Base-by-base conservation (phyloP, 352 stramenopile species). In the Globisporangium irregulare region DNA sequence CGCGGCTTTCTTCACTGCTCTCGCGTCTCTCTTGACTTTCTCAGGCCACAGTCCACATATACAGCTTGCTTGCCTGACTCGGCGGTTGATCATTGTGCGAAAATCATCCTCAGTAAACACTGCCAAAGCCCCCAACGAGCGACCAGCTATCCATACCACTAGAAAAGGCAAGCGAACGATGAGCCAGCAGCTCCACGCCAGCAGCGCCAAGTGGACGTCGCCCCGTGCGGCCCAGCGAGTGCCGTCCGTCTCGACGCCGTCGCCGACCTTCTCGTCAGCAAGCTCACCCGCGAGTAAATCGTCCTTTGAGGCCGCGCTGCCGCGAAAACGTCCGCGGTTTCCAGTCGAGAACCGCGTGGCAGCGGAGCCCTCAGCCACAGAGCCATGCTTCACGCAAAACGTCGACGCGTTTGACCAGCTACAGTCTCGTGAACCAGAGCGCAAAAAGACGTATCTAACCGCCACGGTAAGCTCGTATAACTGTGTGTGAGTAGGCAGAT, bases 81-180 rank as follows among this genome's bases (percentile, higher is more conserved):
- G 12, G 4, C 34, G 5, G 14, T 59, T 59, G 53, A 59, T 29
- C 53, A 36, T 27, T 38, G 53, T 27, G 25, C 25, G 1, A 22
- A 38, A 14, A 24, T 38, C 53, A 59, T 38, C 53, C 53, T 36
- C 53, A 38, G 15, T 59, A 59, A 59, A 59, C 53, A 59, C 32
- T 25, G 10, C 34, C 12, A 24, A 14, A 8, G 29, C 4, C 29
- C 29, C 29, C 29, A 32, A 32, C 29, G 29, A 32, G 29, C 4
- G 29, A 32, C 29, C 29, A 32, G 29, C 29, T 32, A 32, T 32
- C 29, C 29, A 32, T 32, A 32, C 4, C 29, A 32, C 51, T n/a
- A 34, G 6, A 57, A 4, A 12, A n/a, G 20, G 7, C 51, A 58
- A 36, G 25, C 7, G 14, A 10, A 59, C 53, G 53, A 18, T 59